Evolutionary conservation across 176 grass and related monocot species (phyloP).

Genomic region (Cenchrus americanus): DNA sequence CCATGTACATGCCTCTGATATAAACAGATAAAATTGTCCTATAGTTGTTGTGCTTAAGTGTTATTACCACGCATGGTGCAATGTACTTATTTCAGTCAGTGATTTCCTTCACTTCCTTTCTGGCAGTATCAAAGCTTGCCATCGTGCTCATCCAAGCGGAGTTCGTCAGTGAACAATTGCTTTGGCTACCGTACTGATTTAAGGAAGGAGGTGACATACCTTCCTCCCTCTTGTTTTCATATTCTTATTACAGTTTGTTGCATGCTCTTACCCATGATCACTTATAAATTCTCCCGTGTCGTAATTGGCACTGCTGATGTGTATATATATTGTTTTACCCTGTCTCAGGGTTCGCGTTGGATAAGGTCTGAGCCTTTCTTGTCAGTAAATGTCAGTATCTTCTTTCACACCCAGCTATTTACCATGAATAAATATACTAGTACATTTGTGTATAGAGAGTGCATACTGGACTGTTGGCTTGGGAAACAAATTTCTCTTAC

Average conservation of each 20-base stretch:
- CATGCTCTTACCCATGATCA: neutral
- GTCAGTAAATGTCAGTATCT: constrained; percentile 56
- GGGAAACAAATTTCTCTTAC: neutral
- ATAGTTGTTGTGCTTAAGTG: neutral
- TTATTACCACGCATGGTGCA: neutral
- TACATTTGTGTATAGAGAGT: neutral
- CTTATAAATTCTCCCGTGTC: neutral
- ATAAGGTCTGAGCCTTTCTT: constrained; percentile 42
- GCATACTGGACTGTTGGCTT: neutral
- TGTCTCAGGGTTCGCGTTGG: constrained; percentile 59
- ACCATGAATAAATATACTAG: neutral
- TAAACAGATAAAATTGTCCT: constrained; percentile 8
- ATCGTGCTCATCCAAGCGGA: constrained; percentile 46
- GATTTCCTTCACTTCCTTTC: constrained; percentile 14
- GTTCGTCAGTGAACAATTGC: constrained; percentile 46
- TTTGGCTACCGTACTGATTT: constrained; percentile 44
- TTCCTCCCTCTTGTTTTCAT: constrained; percentile 25
- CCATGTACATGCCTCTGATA: constrained; percentile 29
- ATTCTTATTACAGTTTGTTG: constrained; percentile 20
- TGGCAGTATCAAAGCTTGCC: constrained; percentile 52
- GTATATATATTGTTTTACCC: neutral
- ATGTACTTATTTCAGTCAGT: neutral
- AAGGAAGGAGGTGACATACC: constrained; percentile 55
- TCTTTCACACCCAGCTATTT: constrained; percentile 10
- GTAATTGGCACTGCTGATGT: constrained; percentile 4